A percentile compares a stretch with the other conserved stretches of the same genome.
phyloP scores from a whole-genome alignment of 352 stramenopile genomes.

The Phytopythium delawarense region DNA sequence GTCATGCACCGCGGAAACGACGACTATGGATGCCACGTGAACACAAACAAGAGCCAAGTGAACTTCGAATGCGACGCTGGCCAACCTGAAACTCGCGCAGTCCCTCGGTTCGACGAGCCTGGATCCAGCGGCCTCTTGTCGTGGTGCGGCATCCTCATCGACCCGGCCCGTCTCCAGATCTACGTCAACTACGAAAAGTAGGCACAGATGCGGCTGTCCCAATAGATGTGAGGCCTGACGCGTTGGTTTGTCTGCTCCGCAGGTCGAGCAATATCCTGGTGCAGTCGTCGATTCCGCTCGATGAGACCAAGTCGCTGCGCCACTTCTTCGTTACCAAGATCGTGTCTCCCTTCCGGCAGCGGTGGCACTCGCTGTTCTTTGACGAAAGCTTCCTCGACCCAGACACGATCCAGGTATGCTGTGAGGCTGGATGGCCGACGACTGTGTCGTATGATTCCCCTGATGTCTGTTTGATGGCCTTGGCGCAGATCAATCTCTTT shows the following conservation, averaged over 20 bases:
- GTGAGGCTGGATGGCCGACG: too few species aligned
- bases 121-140: conserved; percentile 20
- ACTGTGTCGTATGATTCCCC: not conserved
- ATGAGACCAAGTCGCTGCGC: conserved; percentile 46
- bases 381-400: conserved; percentile 31
- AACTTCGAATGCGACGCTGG: conserved; percentile 40
- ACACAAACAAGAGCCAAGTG: conserved; percentile 54
- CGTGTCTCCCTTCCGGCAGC: conserved; percentile 54
- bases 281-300: conserved; percentile 44
- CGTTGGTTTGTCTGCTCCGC: not conserved
- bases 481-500: conserved; percentile 45
- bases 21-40: conserved; percentile 65
- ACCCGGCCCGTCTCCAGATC: conserved; percentile 47
- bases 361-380: conserved; percentile 70
- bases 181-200: conserved; percentile 82
- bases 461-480: not conserved
- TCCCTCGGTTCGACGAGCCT: conserved; percentile 18
- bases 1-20: conserved; percentile 61
- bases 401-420: conserved; percentile 35
- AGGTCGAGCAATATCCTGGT: conserved; percentile 31
- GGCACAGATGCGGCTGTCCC: not conserved
- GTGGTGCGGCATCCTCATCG: conserved; percentile 73
- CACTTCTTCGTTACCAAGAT: conserved; percentile 66
- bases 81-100: not conserved
- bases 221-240: too few species aligned